A percentile compares a stretch with the other conserved stretches of the same genome.
These are phyloP conservation scores for Diaporthe helianthi DNA, from an alignment of 2,329 filamentous ascomycete species.

Conservation along the genomic window DNA sequence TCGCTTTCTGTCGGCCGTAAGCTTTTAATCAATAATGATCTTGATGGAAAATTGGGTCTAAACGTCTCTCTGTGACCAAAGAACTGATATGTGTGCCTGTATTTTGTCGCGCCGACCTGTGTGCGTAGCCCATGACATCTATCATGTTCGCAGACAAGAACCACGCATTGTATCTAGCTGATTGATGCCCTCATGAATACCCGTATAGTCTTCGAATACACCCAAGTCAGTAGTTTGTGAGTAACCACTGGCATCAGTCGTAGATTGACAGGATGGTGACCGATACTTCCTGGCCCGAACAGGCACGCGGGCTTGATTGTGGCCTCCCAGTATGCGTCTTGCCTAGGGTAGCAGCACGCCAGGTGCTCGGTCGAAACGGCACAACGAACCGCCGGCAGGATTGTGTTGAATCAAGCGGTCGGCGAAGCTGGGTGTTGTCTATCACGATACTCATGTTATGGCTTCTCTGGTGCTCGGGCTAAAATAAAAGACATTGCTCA, in stretches of 20 bases:
- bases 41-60: not conserved
- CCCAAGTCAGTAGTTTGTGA: no score
- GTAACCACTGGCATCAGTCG: not conserved
- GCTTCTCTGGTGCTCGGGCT: no score
- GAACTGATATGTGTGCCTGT: not conserved
- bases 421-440: no score
- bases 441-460: not conserved
- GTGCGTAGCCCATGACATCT: no score
- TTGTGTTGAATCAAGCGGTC: no score
- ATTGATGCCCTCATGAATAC: no score
- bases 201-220: no score
- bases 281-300: not conserved
- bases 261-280: not conserved
- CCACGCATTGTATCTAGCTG: no score
- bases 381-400: no score
- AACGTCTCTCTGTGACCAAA: not conserved
- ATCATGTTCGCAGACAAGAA: no score
- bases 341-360: not conserved
- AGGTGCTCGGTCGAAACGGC: not conserved
- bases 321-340: not conserved
- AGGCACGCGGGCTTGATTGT: not conserved
- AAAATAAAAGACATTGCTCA: not conserved
- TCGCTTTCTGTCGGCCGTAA: not conserved
- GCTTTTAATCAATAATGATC: conserved; percentile 6
- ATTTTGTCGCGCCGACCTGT: no score